Conservation (phyloP, 148 eudicot species). For the Camellia lanceoleosa region DNA sequence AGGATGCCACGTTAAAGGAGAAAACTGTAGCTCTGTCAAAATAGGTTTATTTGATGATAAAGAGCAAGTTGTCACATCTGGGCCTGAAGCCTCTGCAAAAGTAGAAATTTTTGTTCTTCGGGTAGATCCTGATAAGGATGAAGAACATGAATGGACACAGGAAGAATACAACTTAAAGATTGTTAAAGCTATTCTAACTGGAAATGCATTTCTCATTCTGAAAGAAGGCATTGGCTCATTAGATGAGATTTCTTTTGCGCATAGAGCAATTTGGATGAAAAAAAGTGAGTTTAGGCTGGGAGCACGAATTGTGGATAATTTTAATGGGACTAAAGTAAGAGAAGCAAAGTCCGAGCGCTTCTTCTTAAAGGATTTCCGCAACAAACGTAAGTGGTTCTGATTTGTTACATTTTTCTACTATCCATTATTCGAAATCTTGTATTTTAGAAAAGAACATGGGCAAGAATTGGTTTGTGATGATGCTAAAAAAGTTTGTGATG, state of each 20-base stretch:
- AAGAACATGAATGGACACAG: slow-evolving; percentile 19
- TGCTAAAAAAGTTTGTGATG: no score
- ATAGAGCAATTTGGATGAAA: slow-evolving; percentile 16
- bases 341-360: slow-evolving; percentile 12
- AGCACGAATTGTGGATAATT: slow-evolving; percentile 26
- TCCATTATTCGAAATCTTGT: no score
- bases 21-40: slow-evolving; percentile 7
- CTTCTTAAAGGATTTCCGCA: slow-evolving; percentile 9
- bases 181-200: slow-evolving; percentile 18
- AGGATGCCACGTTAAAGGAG: slow-evolving; percentile 26
- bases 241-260: slow-evolving; percentile 22
- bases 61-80: slow-evolving; percentile 24
- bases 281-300: slow-evolving; percentile 23
- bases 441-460: no score
- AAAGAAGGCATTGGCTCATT: slow-evolving; percentile 28
- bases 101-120: slow-evolving; percentile 31
- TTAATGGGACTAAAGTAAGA: background rate
- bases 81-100: slow-evolving; percentile 30
- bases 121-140: slow-evolving; percentile 17
- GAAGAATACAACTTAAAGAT: slow-evolving; percentile 27
- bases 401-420: background rate
- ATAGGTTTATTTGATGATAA: slow-evolving; percentile 29
- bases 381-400: slow-evolving; percentile 16
- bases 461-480: no score
- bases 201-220: slow-evolving; percentile 18